Percentiles rank a stretch among this genome's conserved stretches.
phyloP scores from a whole-genome alignment of 495 filamentous ascomycete species.

The Rhypophila decipiens region DNA sequence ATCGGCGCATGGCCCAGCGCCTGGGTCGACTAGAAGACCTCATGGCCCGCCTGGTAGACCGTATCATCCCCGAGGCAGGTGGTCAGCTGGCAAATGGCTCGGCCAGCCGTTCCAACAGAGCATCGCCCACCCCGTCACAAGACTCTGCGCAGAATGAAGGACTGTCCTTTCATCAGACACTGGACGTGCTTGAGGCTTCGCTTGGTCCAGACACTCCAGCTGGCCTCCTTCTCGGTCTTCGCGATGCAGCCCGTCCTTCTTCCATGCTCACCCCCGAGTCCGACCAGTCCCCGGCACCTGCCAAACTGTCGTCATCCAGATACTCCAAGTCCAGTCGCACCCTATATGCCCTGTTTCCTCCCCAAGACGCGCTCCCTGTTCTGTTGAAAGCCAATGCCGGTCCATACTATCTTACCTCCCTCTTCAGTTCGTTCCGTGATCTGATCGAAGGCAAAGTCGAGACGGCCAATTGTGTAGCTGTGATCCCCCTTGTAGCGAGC shows the following conservation, averaged over 20 bases:
- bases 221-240: conserved; percentile 13
- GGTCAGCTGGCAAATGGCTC: not conserved
- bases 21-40: conserved; percentile 40
- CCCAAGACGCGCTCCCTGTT: conserved; percentile 30
- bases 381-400: conserved; percentile 23
- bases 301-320: conserved; percentile 1
- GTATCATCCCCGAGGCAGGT: conserved; percentile 22
- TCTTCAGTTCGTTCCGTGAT: conserved; percentile 21
- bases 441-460: conserved; percentile 18
- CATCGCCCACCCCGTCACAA: conserved; percentile 10
- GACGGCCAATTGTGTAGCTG: conserved; percentile 16
- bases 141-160: conserved; percentile 3
- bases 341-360: conserved; percentile 32
- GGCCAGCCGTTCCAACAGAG: not conserved
- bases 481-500: conserved; percentile 25
- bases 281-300: conserved; percentile 5
- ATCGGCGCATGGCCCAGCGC: conserved; percentile 35
- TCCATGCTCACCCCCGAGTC: conserved; percentile 21
- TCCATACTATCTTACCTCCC: conserved; percentile 23
- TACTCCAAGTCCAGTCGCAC: conserved; percentile 21
- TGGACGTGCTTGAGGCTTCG: conserved; percentile 8
- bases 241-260: conserved; percentile 4
- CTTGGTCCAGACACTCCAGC: conserved; percentile 17
- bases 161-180: conserved; percentile 1
- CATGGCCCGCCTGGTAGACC: conserved; percentile 39